phyloP scores from a whole-genome alignment of 306 rosid genomes.

The Casuarina glauca region DNA sequence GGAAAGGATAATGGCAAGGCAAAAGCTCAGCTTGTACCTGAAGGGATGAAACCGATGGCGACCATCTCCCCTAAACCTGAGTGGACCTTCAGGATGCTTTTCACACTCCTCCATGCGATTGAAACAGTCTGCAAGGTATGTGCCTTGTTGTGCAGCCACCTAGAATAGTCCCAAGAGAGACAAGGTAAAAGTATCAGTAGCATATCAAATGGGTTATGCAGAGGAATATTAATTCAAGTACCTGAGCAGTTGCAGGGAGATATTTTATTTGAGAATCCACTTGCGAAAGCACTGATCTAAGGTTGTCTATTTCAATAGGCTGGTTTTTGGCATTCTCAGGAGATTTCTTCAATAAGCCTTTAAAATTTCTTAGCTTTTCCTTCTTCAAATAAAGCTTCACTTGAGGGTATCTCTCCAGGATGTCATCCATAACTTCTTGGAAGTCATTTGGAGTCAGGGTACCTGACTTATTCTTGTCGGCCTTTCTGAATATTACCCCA shows the following conservation, averaged over 20 bases:
- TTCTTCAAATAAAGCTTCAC: conserved; percentile 77
- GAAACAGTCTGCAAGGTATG: conserved; percentile 76
- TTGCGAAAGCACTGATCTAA: conserved; percentile 74
- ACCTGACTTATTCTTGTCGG: conserved; percentile 83
- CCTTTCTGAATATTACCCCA: conserved; percentile 68
- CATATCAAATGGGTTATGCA: conserved; percentile 1
- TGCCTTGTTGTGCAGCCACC: conserved; percentile 98
- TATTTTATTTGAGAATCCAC: conserved; percentile 93
- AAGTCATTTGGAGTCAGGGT: conserved; percentile 67
- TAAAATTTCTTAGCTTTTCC: conserved; percentile 62
- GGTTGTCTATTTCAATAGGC: conserved; percentile 64
- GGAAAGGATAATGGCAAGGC: not conserved
- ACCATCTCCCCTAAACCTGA: conserved; percentile 88
- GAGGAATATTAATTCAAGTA: conserved; percentile 20
- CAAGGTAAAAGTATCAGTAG: not conserved
- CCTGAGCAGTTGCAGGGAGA: conserved; percentile 99
- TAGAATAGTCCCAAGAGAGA: conserved; percentile 18
- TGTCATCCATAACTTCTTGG: conserved; percentile 70
- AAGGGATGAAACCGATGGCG: conserved; percentile 93
- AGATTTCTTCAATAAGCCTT: conserved; percentile 65
- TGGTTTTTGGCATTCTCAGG: conserved; percentile 55
- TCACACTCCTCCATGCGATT: conserved; percentile 83
- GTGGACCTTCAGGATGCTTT: conserved; percentile 82
- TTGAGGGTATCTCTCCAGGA: conserved; percentile 91
- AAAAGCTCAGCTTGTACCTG: conserved; percentile 47